Evolutionary conservation across 306 rosid genomes (phyloP).

Genomic region (Spatholobus suberectus): DNA sequence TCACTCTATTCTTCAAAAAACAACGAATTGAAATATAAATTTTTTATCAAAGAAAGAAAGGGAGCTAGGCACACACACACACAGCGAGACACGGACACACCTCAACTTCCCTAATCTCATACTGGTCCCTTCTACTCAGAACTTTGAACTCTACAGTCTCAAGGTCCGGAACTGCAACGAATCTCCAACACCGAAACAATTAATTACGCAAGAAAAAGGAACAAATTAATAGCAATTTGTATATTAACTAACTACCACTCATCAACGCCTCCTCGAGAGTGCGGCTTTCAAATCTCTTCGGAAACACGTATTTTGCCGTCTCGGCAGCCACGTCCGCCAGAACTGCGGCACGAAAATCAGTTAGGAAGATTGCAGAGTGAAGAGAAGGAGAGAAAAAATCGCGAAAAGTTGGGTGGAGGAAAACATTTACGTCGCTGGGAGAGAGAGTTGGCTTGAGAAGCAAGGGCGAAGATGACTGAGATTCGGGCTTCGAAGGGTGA

Average conservation of each 20-base stretch:
- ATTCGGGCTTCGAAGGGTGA: slow-evolving; percentile 76
- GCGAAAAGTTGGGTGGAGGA: neutral
- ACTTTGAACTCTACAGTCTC: slow-evolving; percentile 81
- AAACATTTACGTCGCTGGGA: slow-evolving; percentile 78
- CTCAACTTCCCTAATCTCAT: slow-evolving; percentile 92
- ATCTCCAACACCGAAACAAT: slow-evolving; percentile 28
- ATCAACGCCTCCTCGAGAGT: slow-evolving; percentile 89
- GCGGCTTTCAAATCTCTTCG: slow-evolving; percentile 81
- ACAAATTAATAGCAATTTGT: neutral
- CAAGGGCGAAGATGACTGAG: slow-evolving; percentile 82
- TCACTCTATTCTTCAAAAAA: neutral
- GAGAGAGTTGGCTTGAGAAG: slow-evolving; percentile 71
- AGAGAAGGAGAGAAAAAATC: neutral
- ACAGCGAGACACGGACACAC: too few species aligned
- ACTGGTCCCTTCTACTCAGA: slow-evolving; percentile 61
- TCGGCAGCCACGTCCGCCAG: slow-evolving; percentile 66
- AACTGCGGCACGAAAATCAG: slow-evolving; percentile 51
- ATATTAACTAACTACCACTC: slow-evolving; percentile 46
- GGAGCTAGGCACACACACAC: neutral
- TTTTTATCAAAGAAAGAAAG: neutral
- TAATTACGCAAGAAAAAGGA: slow-evolving; percentile 5
- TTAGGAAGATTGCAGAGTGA: neutral
- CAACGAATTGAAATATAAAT: neutral
- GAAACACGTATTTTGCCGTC: slow-evolving; percentile 75
- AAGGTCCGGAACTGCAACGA: slow-evolving; percentile 82